These are phyloP conservation scores for Striga asiatica DNA, from an alignment of 257 asterid species.

Conservation along the genomic window DNA sequence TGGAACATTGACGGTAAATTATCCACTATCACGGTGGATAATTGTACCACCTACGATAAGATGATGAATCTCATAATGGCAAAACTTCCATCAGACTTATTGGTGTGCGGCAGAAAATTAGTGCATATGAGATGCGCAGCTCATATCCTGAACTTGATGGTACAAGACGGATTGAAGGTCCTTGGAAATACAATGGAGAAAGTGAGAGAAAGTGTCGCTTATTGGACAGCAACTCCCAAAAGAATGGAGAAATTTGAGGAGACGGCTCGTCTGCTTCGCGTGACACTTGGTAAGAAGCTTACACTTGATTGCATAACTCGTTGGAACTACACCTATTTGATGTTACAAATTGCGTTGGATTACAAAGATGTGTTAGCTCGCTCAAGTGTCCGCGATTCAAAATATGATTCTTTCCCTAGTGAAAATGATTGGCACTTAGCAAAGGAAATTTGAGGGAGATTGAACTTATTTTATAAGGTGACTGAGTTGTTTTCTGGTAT, in stretches of 20 bases:
- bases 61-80: too few relatives aligned
- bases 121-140: not conserved
- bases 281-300: too few relatives aligned
- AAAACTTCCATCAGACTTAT: not conserved
- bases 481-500: not conserved
- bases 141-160: too few relatives aligned
- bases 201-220: too few relatives aligned
- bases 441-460: not conserved
- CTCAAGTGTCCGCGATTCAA: not conserved
- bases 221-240: not conserved
- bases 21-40: not conserved
- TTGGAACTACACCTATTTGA: not conserved
- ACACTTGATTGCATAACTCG: not conserved
- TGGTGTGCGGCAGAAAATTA: not conserved
- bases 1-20: not conserved
- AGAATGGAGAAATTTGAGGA: not conserved
- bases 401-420: not conserved
- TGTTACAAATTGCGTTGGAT: not conserved
- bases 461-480: not conserved
- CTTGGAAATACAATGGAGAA: too few relatives aligned
- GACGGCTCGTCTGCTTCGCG: not conserved
- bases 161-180: too few relatives aligned
- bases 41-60: not conserved
- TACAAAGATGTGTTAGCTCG: not conserved
- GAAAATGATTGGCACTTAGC: not conserved